A percentile compares a stretch with the other conserved stretches of the same genome.
Conservation (phyloP, 2,329 filamentous ascomycete species). For the Dothistroma pini region DNA sequence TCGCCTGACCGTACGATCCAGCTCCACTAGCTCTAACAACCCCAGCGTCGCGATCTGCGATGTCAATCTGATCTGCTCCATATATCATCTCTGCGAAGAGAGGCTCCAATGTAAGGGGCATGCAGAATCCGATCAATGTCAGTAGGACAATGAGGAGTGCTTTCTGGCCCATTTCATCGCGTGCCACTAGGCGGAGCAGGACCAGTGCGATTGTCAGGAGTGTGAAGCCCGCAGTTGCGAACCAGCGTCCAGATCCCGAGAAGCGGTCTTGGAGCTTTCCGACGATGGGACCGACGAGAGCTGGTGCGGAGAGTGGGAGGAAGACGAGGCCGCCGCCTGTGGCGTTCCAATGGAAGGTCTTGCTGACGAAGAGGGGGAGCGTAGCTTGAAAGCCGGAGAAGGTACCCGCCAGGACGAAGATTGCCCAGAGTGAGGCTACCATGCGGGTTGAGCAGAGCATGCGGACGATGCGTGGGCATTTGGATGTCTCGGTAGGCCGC, state of each 20-base stretch:
- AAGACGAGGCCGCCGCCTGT: constrained; percentile 25
- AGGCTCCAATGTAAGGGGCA: constrained; percentile 21
- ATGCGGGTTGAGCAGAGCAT: constrained; percentile 22
- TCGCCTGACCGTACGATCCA: constrained; percentile 50
- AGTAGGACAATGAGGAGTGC: constrained; percentile 20
- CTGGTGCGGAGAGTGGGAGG: constrained; percentile 22
- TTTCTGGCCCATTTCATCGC: constrained; percentile 16
- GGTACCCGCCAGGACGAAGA: constrained; percentile 20
- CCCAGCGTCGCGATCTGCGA: constrained; percentile 8
- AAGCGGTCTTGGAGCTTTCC: constrained; percentile 20
- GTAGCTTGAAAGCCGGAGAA: constrained; percentile 23
- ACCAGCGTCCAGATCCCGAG: constrained; percentile 17
- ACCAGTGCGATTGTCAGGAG: constrained; percentile 14
- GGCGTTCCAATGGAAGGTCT: constrained; percentile 22
- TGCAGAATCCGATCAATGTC: constrained; percentile 16
- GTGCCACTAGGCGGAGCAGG: constrained; percentile 18
- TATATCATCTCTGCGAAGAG: constrained; percentile 24
- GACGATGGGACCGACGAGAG: constrained; percentile 24
- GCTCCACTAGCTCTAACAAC: constrained; percentile 20
- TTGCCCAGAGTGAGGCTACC: constrained; percentile 21
- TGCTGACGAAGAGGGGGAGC: constrained; percentile 19
- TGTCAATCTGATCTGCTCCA: constrained; percentile 16
- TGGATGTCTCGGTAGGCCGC: background rate
- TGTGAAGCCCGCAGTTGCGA: constrained; percentile 18
- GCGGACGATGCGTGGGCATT: constrained; percentile 18